Conservation (phyloP, 1,284 basidiomycete species). For the Ceratobasidium sp. region DNA sequence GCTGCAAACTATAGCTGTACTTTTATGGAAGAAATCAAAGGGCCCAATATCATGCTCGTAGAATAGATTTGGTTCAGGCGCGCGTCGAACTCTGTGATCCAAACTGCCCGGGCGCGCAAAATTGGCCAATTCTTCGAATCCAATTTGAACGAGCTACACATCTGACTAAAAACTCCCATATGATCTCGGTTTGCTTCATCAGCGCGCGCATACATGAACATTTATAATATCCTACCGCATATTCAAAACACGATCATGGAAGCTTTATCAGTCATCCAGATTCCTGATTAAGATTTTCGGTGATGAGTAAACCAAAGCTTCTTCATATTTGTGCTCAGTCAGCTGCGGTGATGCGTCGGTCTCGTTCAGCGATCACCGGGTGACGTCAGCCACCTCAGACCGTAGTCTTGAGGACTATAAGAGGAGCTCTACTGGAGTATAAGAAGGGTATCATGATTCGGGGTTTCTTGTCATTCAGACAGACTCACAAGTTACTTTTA, state of each 20-base stretch:
- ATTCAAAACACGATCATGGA: neutral
- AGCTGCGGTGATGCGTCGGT: neutral
- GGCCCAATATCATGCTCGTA: too few relatives aligned
- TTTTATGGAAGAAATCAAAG: too few relatives aligned
- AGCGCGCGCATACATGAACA: too few relatives aligned
- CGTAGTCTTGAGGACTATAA: neutral
- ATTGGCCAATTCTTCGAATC: neutral
- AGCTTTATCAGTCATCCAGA: neutral
- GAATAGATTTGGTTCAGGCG: too few relatives aligned
- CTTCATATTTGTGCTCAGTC: neutral
- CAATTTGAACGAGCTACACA: too few relatives aligned
- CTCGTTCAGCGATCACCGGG: neutral
- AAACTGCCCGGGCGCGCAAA: neutral
- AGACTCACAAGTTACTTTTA: neutral
- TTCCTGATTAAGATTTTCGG: neutral
- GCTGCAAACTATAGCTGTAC: too few relatives aligned
- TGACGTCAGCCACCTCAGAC: neutral
- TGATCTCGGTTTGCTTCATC: too few relatives aligned
- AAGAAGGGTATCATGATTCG: constrained; percentile 25
- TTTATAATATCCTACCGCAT: neutral
- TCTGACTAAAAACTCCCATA: too few relatives aligned
- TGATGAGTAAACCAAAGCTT: neutral
- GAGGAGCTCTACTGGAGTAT: neutral
- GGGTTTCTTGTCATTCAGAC: constrained; percentile 9
- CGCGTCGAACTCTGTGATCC: too few relatives aligned